phyloP scores from a whole-genome alignment of 768 basidiomycete species.

The Rubroboletus pulcherrimus region DNA sequence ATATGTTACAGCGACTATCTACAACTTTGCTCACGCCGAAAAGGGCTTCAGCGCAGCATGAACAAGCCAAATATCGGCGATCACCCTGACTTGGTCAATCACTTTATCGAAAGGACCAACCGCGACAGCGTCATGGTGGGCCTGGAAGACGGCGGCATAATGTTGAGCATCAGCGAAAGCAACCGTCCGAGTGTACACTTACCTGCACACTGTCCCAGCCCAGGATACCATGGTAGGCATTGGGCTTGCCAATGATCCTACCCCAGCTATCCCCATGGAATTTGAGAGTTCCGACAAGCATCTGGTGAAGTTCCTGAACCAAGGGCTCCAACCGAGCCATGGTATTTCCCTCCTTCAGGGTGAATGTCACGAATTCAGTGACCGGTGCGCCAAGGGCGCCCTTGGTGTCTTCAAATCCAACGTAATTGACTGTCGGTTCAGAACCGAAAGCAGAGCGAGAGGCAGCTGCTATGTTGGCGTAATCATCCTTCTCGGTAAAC shows the following conservation, averaged over 20 bases:
- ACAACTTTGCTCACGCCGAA: neutral
- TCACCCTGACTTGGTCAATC: conserved; percentile 25
- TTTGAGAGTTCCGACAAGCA: conserved; percentile 16
- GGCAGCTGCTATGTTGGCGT: neutral
- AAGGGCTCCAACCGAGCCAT: conserved; percentile 20
- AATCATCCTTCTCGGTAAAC: conserved; percentile 10
- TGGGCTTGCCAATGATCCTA: conserved; percentile 14
- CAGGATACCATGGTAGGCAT: conserved; percentile 28
- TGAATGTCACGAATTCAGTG: conserved; percentile 34
- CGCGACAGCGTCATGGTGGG: conserved; percentile 33
- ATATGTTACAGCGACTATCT: neutral
- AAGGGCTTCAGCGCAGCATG: conserved; percentile 25
- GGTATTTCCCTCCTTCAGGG: conserved; percentile 23
- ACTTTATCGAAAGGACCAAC: conserved; percentile 25
- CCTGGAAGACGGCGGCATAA: conserved; percentile 20
- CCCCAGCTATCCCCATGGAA: conserved; percentile 33
- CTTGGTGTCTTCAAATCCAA: conserved; percentile 21
- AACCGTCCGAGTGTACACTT: neutral
- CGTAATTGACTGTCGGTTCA: conserved; percentile 14
- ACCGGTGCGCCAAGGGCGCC: conserved; percentile 23
- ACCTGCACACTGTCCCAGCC: conserved; percentile 38
- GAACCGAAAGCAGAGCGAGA: conserved; percentile 17
- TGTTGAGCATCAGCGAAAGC: neutral
- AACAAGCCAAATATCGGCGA: conserved; percentile 31
- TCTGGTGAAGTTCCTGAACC: conserved; percentile 20